These are phyloP conservation scores for Phytophthora litchii DNA, from an alignment of 352 stramenopile genomes.

Conservation along the genomic window DNA sequence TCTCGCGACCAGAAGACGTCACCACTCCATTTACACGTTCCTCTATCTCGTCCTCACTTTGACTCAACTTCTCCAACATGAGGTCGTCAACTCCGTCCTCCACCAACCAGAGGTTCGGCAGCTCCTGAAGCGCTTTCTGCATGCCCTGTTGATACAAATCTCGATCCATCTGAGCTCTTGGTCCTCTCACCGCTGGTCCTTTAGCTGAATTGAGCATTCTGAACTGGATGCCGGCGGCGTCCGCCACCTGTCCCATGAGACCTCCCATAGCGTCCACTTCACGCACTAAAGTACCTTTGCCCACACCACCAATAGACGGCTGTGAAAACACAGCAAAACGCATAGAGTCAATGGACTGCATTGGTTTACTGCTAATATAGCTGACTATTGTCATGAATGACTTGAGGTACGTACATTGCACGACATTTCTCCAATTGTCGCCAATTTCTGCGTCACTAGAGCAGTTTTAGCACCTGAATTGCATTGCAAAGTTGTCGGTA, in stretches of 20 bases:
- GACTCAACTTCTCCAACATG: conserved; percentile 57
- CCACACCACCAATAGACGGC: conserved; percentile 97
- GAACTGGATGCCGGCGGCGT: conserved; percentile 97
- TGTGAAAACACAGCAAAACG: conserved; percentile 27
- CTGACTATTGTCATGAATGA: not conserved
- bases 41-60: conserved; percentile 30
- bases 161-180: conserved; percentile 96
- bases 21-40: conserved; percentile 72
- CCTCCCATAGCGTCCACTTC: conserved; percentile 98
- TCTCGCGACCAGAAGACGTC: conserved; percentile 57
- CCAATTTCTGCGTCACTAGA: conserved; percentile 95
- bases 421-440: conserved; percentile 97
- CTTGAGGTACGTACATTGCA: conserved; percentile 95
- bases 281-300: conserved; percentile 98
- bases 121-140: conserved; percentile 79
- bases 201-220: conserved; percentile 97
- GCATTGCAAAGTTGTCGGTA: conserved; percentile 2
- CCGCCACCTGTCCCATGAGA: conserved; percentile 96
- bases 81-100: conserved; percentile 97
- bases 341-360: conserved; percentile 1
- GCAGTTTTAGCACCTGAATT: conserved; percentile 91
- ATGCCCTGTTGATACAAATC: conserved; percentile 97
- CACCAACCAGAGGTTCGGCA: conserved; percentile 92
- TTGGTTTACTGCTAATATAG: not conserved
- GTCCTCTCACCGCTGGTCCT: conserved; percentile 86